A percentile compares a stretch with the other conserved stretches of the same genome.
Evolutionary conservation across 495 filamentous ascomycete genomes (phyloP).

Genomic region (Neurospora discreta): DNA sequence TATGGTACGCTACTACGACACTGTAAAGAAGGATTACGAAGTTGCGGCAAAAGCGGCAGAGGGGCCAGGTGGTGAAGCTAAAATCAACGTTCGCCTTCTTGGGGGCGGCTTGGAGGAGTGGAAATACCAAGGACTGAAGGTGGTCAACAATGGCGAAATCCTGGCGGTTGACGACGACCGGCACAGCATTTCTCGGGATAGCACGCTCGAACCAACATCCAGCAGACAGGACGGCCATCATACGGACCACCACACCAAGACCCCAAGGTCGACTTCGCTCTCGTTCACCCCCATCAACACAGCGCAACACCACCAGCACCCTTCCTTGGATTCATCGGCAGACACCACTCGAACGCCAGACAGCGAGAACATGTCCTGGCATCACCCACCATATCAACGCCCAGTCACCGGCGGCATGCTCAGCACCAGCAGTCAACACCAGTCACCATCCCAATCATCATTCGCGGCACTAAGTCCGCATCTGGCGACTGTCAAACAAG

Average conservation of each 20-base stretch:
- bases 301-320: constrained; percentile 15
- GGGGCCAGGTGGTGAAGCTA: background rate
- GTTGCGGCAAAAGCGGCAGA: constrained; percentile 1
- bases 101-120: constrained; percentile 67
- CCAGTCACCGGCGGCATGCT: background rate
- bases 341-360: background rate
- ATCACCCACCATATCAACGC: background rate
- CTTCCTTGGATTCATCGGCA: background rate
- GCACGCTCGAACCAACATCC: constrained; percentile 17
- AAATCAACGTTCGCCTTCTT: constrained; percentile 35
- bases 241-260: constrained; percentile 13
- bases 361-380: background rate
- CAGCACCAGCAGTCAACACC: constrained; percentile 1
- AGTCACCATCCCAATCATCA: constrained; percentile 9
- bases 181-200: constrained; percentile 20
- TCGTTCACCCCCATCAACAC: constrained; percentile 44
- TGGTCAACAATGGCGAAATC: constrained; percentile 33
- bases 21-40: constrained; percentile 49
- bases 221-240: constrained; percentile 14
- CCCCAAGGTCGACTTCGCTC: constrained; percentile 17
- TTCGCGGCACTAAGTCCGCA: constrained; percentile 10
- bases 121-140: constrained; percentile 29
- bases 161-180: constrained; percentile 21
- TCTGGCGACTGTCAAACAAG: constrained; percentile 1
- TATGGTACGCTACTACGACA: constrained; percentile 56